phyloP scores from a whole-genome alignment of 1,139 yeast species.

The Trichomonascaceae sp. region DNA sequence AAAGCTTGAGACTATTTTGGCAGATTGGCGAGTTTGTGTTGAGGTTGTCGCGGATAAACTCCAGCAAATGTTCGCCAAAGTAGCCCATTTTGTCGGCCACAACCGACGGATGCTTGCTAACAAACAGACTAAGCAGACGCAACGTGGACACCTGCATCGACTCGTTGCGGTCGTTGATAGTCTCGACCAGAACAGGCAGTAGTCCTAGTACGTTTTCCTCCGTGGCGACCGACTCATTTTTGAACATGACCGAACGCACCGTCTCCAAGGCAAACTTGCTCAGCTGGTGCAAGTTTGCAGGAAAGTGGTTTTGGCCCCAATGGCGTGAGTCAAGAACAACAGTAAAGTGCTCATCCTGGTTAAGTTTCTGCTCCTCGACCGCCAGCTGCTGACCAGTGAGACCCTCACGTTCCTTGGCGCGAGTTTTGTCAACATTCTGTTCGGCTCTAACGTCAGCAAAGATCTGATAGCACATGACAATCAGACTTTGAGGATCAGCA shows the following conservation, averaged over 20 bases:
- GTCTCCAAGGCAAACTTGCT: slow-evolving; percentile 63
- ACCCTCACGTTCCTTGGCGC: background rate
- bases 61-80: slow-evolving; percentile 37
- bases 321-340: slow-evolving; percentile 54
- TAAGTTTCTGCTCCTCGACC: slow-evolving; percentile 5
- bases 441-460: slow-evolving; percentile 25
- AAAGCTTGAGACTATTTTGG: slow-evolving; percentile 64
- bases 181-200: slow-evolving; percentile 53
- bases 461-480: slow-evolving; percentile 64
- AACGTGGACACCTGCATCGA: slow-evolving; percentile 58
- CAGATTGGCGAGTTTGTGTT: slow-evolving; percentile 70
- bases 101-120: slow-evolving; percentile 50
- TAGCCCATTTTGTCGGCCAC: slow-evolving; percentile 31
- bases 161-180: slow-evolving; percentile 57
- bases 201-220: slow-evolving; percentile 57
- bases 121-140: slow-evolving; percentile 46
- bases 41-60: slow-evolving; percentile 61
- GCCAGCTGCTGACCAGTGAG: slow-evolving; percentile 7
- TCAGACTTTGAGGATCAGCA: slow-evolving; percentile 46
- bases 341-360: slow-evolving; percentile 45
- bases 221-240: slow-evolving; percentile 42
- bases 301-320: slow-evolving; percentile 38
- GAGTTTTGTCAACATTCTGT: slow-evolving; percentile 4
- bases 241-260: slow-evolving; percentile 55
- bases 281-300: slow-evolving; percentile 42